These are phyloP conservation scores for Pelagophyceae sp. DNA, from an alignment of 352 stramenopile genomes.

Conservation along the genomic window DNA sequence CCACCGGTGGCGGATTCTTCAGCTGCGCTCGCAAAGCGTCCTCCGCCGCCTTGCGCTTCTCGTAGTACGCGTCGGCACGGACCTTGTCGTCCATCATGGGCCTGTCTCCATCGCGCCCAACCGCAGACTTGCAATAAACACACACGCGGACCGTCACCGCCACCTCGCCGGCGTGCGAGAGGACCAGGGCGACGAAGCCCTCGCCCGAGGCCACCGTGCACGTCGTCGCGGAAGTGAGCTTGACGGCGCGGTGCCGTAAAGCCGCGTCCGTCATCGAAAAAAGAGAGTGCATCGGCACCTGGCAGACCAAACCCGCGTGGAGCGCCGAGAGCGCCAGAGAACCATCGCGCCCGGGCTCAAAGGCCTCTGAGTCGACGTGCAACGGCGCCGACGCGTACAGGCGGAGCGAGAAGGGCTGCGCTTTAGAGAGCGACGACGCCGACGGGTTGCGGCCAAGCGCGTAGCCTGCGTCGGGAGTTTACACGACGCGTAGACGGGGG, in stretches of 20 bases:
- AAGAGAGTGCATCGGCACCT: no score
- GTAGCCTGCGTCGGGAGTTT: no score
- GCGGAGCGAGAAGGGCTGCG: neutral
- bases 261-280: no score
- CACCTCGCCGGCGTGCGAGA: neutral
- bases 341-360: neutral
- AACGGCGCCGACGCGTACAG: neutral
- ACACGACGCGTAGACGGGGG: no score
- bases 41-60: neutral
- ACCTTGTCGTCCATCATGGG: neutral
- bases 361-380: neutral
- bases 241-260: no score
- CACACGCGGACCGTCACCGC: neutral
- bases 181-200: neutral
- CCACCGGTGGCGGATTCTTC: no score
- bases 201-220: neutral
- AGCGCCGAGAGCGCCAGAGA: neutral
- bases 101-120: neutral
- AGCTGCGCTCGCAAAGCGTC: neutral
- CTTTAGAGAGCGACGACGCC: neutral
- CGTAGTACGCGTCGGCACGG: neutral
- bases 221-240: neutral
- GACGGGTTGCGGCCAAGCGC: slow-evolving; percentile 1
- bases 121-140: neutral
- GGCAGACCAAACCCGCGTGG: neutral